Percentiles rank a stretch among this genome's conserved stretches.
Conservation (phyloP, 2,329 filamentous ascomycete genomes). For the Diaporthe citrichinensis region DNA sequence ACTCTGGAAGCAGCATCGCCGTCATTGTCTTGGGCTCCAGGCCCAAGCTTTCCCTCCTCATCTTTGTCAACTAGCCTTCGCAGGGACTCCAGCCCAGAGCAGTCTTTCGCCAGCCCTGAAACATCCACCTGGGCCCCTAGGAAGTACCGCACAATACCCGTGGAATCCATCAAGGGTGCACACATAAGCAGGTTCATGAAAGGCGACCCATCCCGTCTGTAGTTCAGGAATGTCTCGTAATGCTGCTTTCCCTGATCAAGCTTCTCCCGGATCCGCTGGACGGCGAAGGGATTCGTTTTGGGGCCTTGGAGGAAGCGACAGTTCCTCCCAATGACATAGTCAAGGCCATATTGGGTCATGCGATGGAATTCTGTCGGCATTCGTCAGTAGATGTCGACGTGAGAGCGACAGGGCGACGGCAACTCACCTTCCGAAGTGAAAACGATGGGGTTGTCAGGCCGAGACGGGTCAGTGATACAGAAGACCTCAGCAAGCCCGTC, state of each 20-base stretch:
- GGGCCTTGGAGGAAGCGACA: conserved; percentile 85
- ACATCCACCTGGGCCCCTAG: conserved; percentile 82
- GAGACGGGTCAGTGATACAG: conserved; percentile 81
- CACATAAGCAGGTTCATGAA: conserved; percentile 85
- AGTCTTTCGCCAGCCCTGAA: conserved; percentile 76
- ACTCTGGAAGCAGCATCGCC: conserved; percentile 8
- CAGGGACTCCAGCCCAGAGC: conserved; percentile 75
- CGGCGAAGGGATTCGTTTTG: conserved; percentile 74
- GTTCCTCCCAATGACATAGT: conserved; percentile 81
- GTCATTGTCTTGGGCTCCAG: conserved; percentile 11
- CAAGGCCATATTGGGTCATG: conserved; percentile 46
- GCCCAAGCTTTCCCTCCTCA: conserved; percentile 45
- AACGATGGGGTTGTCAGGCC: conserved; percentile 81
- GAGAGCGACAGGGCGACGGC: neutral
- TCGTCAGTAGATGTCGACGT: conserved; percentile 1
- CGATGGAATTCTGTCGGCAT: conserved; percentile 65
- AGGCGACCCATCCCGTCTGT: conserved; percentile 80
- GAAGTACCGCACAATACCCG: conserved; percentile 75
- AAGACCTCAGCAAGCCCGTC: conserved; percentile 84
- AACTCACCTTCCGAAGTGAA: conserved; percentile 79
- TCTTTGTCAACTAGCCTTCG: conserved; percentile 60
- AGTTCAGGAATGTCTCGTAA: conserved; percentile 83
- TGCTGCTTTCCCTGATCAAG: conserved; percentile 76
- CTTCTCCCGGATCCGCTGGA: conserved; percentile 73
- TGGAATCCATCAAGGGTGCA: conserved; percentile 78